Evolutionary conservation across 352 stramenopile genomes (phyloP).

Genomic region (Globisporangium spiculum): DNA sequence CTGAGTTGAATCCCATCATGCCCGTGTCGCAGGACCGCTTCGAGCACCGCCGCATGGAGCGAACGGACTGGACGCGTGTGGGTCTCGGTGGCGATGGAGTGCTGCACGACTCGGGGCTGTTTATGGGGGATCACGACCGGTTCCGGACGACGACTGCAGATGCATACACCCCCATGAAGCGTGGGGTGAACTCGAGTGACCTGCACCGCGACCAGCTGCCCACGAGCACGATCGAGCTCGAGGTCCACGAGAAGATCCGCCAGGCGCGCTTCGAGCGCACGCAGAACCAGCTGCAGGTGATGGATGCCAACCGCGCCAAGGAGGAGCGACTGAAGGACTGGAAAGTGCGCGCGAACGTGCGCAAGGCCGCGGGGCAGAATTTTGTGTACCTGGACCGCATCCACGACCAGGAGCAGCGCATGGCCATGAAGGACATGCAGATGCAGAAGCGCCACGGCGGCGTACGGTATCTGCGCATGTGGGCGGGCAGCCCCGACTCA

Average conservation of each 20-base stretch:
- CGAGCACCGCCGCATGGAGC: slow-evolving; percentile 45
- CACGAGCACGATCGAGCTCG: slow-evolving; percentile 32
- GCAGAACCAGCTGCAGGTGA: slow-evolving; percentile 34
- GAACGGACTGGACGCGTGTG: slow-evolving; percentile 79
- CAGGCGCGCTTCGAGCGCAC: slow-evolving; percentile 44
- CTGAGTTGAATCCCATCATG: slow-evolving; percentile 27
- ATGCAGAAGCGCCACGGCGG: slow-evolving; percentile 73
- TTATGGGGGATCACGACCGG: slow-evolving; percentile 35
- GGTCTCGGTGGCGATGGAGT: slow-evolving; percentile 66
- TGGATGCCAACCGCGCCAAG: slow-evolving; percentile 24
- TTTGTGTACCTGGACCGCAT: slow-evolving; percentile 63
- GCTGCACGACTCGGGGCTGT: slow-evolving; percentile 39
- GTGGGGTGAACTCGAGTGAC: slow-evolving; percentile 35
- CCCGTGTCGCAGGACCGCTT: slow-evolving; percentile 53
- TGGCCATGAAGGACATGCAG: slow-evolving; percentile 43
- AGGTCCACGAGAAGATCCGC: slow-evolving; percentile 28
- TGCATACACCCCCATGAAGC: slow-evolving; percentile 52
- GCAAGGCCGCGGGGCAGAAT: slow-evolving; percentile 40
- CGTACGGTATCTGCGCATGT: slow-evolving; percentile 72
- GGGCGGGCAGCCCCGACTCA: slow-evolving; percentile 71
- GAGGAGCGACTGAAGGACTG: slow-evolving; percentile 49
- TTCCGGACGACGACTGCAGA: slow-evolving; percentile 54
- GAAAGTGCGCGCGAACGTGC: slow-evolving; percentile 48
- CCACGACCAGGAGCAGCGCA: slow-evolving; percentile 56
- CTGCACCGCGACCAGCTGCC: slow-evolving; percentile 35